phyloP scores from a whole-genome alignment of 371 early-diverging fungal genomes.

The Zychaea mexicana region DNA sequence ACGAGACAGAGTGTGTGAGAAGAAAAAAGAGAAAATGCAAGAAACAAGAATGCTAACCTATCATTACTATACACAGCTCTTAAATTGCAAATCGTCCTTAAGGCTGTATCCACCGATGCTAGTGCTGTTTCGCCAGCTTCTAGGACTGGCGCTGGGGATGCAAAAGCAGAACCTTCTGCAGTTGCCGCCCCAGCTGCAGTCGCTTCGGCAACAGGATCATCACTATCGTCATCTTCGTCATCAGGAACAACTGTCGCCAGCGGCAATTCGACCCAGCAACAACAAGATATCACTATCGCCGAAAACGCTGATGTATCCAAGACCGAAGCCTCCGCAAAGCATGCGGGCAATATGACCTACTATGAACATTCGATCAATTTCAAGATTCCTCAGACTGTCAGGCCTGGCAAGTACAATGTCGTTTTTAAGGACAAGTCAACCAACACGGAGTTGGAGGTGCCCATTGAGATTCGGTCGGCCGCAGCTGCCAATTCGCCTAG shows the following conservation, averaged over 20 bases:
- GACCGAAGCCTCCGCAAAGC: slow-evolving; percentile 26
- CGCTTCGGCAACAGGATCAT: not conserved
- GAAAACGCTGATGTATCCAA: slow-evolving; percentile 37
- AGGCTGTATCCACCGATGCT: not conserved
- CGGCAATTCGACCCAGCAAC: slow-evolving; percentile 1
- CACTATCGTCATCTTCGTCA: not conserved
- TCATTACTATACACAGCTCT: slow-evolving; percentile 19
- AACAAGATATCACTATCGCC: slow-evolving; percentile 22
- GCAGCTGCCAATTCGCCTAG: slow-evolving; percentile 18
- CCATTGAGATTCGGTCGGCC: slow-evolving; percentile 43
- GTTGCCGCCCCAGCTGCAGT: not conserved
- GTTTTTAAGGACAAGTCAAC: slow-evolving; percentile 38
- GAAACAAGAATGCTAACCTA: not conserved
- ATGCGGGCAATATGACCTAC: slow-evolving; percentile 32
- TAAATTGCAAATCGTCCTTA: slow-evolving; percentile 32
- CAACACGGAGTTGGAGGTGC: slow-evolving; percentile 32
- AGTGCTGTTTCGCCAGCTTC: not conserved
- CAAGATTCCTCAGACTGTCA: slow-evolving; percentile 37
- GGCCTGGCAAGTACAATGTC: slow-evolving; percentile 46
- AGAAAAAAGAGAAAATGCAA: not conserved
- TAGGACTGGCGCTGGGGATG: not conserved
- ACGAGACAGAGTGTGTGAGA: not conserved
- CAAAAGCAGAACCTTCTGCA: slow-evolving; percentile 1
- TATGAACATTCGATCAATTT: slow-evolving; percentile 50
- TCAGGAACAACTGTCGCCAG: not conserved